These are phyloP conservation scores for Ogataea allantospora DNA, from an alignment of 805 yeast genomes.

Conservation along the genomic window DNA sequence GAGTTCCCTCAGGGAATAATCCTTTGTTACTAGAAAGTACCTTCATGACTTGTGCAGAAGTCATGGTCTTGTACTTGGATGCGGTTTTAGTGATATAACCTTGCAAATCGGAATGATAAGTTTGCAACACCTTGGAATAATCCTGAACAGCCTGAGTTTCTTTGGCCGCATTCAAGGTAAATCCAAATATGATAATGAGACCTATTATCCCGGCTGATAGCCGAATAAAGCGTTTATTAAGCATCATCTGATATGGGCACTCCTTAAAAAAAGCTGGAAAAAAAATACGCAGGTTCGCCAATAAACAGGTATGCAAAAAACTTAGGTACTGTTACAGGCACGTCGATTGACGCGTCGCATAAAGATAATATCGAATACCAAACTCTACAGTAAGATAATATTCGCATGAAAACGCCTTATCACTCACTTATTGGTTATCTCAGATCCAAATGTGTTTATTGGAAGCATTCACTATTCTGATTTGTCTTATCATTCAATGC, in stretches of 20 bases:
- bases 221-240: conserved; percentile 22
- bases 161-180: conserved; percentile 13
- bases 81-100: conserved; percentile 9
- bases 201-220: conserved; percentile 15
- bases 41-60: conserved; percentile 16
- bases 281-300: background rate
- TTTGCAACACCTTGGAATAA: conserved; percentile 11
- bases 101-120: conserved; percentile 14
- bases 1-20: conserved; percentile 15
- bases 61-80: conserved; percentile 5
- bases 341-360: conserved; percentile 9
- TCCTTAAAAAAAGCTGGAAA: background rate
- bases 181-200: conserved; percentile 9
- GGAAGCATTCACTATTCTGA: no score
- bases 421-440: no score
- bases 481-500: no score
- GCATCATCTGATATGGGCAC: background rate
- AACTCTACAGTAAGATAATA: background rate
- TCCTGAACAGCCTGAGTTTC: conserved; percentile 13
- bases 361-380: background rate
- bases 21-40: conserved; percentile 17
- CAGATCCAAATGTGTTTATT: no score
- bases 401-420: background rate
- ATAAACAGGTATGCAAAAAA: conserved; percentile 5
- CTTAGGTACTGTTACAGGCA: no score